A percentile compares a stretch with the other conserved stretches of the same genome.
Evolutionary conservation across 1,139 yeast species (phyloP).

Genomic region (Hyphopichia wangnamkhiaoensis): DNA sequence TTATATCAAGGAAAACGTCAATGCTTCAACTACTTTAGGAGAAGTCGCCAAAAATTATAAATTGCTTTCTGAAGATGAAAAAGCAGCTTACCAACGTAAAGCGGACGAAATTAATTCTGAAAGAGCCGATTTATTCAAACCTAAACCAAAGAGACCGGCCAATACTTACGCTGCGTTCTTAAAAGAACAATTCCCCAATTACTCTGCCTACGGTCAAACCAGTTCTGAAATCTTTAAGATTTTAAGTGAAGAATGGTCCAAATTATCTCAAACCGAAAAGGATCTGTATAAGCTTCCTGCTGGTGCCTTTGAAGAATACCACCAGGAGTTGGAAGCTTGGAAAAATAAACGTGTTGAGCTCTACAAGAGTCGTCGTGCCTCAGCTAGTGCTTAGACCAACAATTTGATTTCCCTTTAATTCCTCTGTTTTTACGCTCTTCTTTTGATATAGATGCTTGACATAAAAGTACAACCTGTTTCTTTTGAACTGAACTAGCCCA

Average conservation of each 20-base stretch:
- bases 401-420: neutral
- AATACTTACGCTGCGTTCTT: conserved; percentile 33
- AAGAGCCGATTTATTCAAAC: conserved; percentile 24
- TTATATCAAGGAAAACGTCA: conserved; percentile 25
- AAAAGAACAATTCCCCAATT: conserved; percentile 22
- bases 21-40: conserved; percentile 10
- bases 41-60: conserved; percentile 25
- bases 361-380: conserved; percentile 13
- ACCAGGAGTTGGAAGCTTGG: conserved; percentile 29
- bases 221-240: conserved; percentile 28
- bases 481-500: too few relatives aligned
- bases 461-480: too few relatives aligned
- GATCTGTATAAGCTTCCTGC: conserved; percentile 22
- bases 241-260: conserved; percentile 32
- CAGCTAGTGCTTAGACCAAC: neutral
- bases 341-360: conserved; percentile 23
- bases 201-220: conserved; percentile 22
- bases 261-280: conserved; percentile 31
- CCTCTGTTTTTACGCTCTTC: neutral
- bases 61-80: conserved; percentile 26
- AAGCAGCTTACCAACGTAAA: conserved; percentile 21
- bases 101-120: conserved; percentile 32
- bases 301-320: conserved; percentile 20
- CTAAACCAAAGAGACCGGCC: conserved; percentile 38
- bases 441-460: neutral